Base-by-base conservation (phyloP, 1,139 yeast species). In the Candida sp. region DNA sequence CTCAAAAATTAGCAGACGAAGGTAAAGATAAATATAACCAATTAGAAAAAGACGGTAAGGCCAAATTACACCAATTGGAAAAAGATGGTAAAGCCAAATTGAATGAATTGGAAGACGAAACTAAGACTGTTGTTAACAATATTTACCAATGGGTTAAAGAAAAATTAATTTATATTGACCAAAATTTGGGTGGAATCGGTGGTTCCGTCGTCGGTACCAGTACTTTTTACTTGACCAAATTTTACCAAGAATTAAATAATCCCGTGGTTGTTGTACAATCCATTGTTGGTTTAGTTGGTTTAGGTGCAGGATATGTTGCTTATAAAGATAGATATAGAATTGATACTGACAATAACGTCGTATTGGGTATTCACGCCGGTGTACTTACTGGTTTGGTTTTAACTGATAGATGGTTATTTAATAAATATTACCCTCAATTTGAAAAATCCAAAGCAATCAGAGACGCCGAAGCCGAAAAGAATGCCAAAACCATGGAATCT, bases 251-350 rank as follows among this genome's bases (percentile, higher is more conserved):
- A 57, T 66, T 82, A 50, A 73, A 80, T 57, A 81, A 82, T 65
- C 88, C 88, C 1, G 85, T 78, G 12, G 84, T 82, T 41, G 64
- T 78, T 21, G 62, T 77, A 33, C 86, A 82, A 61, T 61, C 74
- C 2, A 65, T 79, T 36, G 72, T 80, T 40, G 75, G 79, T 27
- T 58, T 75, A n/a, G 70, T 78, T 40, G 77, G 79, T 6, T 58
- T 73, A 33, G 68, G 75, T 30, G 80, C 79, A 7, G 72, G 78
- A 22, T 68, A 77, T 53, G 64, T 67, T 47, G 81, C 76, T 21
- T 77, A 75, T 57, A 68, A 77, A 49, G 82, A 81, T 55, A 76
- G 83, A 62, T 71, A 73, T 55, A 70, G 75, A 55, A 70, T 75
- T 52, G 66, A 81, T 48, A 57, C 67, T 35, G 69, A 68, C 42